phyloP scores from a whole-genome alignment of 805 yeast species.

The Komagataella populi region DNA sequence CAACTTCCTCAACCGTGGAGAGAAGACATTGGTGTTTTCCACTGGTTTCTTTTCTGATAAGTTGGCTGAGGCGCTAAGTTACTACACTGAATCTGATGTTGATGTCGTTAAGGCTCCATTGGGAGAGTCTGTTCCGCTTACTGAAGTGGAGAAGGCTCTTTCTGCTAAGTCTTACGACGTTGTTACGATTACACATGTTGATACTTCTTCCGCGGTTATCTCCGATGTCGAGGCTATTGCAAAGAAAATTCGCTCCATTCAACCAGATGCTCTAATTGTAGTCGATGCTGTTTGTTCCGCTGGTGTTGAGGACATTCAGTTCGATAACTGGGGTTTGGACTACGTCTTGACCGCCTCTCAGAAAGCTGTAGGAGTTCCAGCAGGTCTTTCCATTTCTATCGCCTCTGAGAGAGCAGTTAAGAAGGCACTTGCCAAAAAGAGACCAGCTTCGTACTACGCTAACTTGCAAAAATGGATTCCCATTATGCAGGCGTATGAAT shows the following conservation, averaged over 20 bases:
- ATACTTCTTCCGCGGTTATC: slow-evolving; percentile 92
- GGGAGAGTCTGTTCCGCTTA: slow-evolving; percentile 57
- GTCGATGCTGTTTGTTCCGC: slow-evolving; percentile 95
- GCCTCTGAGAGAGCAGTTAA: slow-evolving; percentile 65
- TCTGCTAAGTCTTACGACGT: slow-evolving; percentile 31
- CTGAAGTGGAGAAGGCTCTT: slow-evolving; percentile 42
- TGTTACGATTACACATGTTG: slow-evolving; percentile 87
- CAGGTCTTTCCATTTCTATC: slow-evolving; percentile 74
- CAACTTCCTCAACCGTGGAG: slow-evolving; percentile 54
- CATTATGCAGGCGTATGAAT: slow-evolving; percentile 74
- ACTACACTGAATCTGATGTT: slow-evolving; percentile 58
- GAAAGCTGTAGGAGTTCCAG: slow-evolving; percentile 90
- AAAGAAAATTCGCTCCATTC: slow-evolving; percentile 38
- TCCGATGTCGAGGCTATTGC: slow-evolving; percentile 55
- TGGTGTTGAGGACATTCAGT: slow-evolving; percentile 76
- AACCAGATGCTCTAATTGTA: slow-evolving; percentile 72
- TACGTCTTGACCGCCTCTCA: slow-evolving; percentile 86
- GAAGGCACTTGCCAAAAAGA: slow-evolving; percentile 35
- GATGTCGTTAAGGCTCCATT: slow-evolving; percentile 59
- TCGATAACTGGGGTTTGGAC: slow-evolving; percentile 85
- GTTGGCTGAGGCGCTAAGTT: slow-evolving; percentile 60
- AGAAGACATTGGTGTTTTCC: slow-evolving; percentile 66
- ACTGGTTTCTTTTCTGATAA: slow-evolving; percentile 87
- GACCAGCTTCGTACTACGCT: slow-evolving; percentile 47
- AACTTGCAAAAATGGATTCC: slow-evolving; percentile 80